Evolutionary conservation across 2,329 filamentous ascomycete species (phyloP), one percentile per base, ranked within the genome.

Genomic region (Pestalotiopsis sp.): DNA sequence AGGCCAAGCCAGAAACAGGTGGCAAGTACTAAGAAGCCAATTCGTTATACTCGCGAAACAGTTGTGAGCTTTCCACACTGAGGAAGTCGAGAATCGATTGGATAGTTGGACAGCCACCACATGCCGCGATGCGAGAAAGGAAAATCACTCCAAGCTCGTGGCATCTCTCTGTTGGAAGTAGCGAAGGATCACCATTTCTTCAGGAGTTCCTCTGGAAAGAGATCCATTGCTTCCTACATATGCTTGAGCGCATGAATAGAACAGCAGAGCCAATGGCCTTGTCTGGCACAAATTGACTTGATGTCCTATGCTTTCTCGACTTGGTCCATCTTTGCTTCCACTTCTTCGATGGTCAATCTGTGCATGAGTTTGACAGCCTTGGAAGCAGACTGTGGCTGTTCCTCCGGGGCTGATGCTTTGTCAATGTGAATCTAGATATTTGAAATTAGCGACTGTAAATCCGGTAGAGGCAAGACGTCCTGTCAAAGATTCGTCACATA

Each of bases 281-380:
- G 23, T 11, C 20, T 7, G 12, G 9, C 20, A 12, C 23, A 39
- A 9, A 60, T 12, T 23, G 38, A 17, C 13, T 61, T 25, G 27
- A 45, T 72, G 25, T 39, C 17, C n/a, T 39, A 36, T 23, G 69
- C 57, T 69, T 76, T 78, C 68, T 77, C 78, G 20, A 85, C 86
- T 49, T 85, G 80, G 74, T 94, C 88, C 91, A 95, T 93, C 77
- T 90, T 87, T 20, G 83, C 84, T 70, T 88, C 83, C 2, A 95
- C 87, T 69, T 94, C 87, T 4, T 89, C 87, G 31, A 86, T 81
- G 0, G 87, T 91, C 79, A 95, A 93, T 20, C 91, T 86, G 78
- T 95, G 93, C 92, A 95, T 95, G 62, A 95, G 82, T 78, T 94
- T 94, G 68, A 87, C 80, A 1, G 91, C 90, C 70, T 88, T 83